phyloP scores from a whole-genome alignment of 371 early-diverging fungal genomes.

The Synchytrium microbalum region DNA sequence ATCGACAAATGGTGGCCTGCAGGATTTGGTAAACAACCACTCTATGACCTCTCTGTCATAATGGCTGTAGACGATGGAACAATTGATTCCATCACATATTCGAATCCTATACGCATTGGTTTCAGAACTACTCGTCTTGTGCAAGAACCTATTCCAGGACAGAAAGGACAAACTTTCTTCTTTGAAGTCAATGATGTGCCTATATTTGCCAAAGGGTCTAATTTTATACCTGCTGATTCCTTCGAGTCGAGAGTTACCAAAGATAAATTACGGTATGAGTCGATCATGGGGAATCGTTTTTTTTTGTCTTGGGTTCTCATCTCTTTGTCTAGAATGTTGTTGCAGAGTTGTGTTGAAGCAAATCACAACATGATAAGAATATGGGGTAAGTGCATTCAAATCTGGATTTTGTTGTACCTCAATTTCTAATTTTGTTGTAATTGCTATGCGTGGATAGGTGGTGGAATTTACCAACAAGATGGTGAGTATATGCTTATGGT shows the following conservation, averaged over 20 bases:
- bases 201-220: slow-evolving; percentile 38
- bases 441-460: too few species aligned
- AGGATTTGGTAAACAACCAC: slow-evolving; percentile 31
- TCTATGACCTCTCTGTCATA: too few species aligned
- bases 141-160: slow-evolving; percentile 13
- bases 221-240: slow-evolving; percentile 48
- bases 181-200: slow-evolving; percentile 39
- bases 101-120: slow-evolving; percentile 12
- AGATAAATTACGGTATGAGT: slow-evolving; percentile 12
- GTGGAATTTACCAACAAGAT: too few species aligned
- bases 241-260: slow-evolving; percentile 19
- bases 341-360: slow-evolving; percentile 26
- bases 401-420: too few species aligned
- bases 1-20: slow-evolving; percentile 35
- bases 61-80: slow-evolving; percentile 5
- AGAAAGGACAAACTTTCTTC: slow-evolving; percentile 36
- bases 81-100: neutral
- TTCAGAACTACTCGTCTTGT: slow-evolving; percentile 18
- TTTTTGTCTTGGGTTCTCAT: too few species aligned
- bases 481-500: too few species aligned
- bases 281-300: slow-evolving; percentile 21
- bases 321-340: too few species aligned
- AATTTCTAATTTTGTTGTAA: too few species aligned
- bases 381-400: slow-evolving; percentile 41
- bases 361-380: slow-evolving; percentile 45